Evolutionary conservation across 176 grass and related monocot genomes (phyloP).

Genomic region (Musa troglodytarum): DNA sequence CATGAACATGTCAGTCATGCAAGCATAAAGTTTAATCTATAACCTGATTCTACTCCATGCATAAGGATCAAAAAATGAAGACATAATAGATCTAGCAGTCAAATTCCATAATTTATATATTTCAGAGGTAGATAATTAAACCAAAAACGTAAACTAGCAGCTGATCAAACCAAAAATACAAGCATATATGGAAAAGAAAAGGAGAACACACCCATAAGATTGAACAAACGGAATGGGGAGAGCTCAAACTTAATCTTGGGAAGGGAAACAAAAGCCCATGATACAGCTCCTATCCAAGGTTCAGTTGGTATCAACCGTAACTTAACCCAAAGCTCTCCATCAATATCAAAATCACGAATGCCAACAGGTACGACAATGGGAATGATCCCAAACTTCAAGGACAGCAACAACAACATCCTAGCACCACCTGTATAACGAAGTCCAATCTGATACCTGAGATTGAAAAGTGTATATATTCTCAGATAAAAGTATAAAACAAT

Average conservation of each 20-base stretch:
- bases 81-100: not conserved
- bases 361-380: constrained; percentile 71
- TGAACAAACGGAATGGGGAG: constrained; percentile 74
- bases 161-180: not conserved
- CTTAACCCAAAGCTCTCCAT: constrained; percentile 96
- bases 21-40: not conserved
- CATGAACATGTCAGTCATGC: not conserved
- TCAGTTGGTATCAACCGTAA: constrained; percentile 80
- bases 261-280: constrained; percentile 97
- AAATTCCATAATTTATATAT: not conserved
- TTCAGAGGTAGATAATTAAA: not conserved
- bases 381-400: constrained; percentile 65
- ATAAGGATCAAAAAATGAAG: not conserved
- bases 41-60: not conserved
- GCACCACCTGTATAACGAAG: constrained; percentile 84
- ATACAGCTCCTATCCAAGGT: constrained; percentile 86
- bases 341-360: constrained; percentile 94
- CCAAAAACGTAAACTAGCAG: not conserved
- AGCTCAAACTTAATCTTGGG: constrained; percentile 93
- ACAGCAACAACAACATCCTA: constrained; percentile 77
- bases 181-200: not conserved
- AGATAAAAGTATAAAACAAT: no score
- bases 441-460: constrained; percentile 89
- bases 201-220: constrained; percentile 68
- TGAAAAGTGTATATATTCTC: constrained; percentile 1